Conservation (phyloP, 1,284 basidiomycete genomes). For the Macrocystidia cucumis region DNA sequence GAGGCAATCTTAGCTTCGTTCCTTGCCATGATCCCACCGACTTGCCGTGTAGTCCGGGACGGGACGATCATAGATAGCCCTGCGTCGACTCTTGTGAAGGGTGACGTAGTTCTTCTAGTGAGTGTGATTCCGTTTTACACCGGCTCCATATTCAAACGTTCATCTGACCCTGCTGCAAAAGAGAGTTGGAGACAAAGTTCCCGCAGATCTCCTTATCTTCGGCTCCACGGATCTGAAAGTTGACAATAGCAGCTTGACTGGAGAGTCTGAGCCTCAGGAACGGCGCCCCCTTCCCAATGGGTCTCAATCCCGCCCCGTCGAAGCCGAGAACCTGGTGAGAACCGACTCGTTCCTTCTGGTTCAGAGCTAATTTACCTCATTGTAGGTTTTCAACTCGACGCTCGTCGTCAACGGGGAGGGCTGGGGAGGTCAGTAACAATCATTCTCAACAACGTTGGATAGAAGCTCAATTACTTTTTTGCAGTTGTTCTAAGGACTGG, state of each 20-base stretch:
- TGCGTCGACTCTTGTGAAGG: constrained; percentile 59
- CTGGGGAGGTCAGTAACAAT: constrained; percentile 48
- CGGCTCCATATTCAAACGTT: not conserved
- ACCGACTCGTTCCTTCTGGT: not conserved
- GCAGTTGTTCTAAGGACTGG: constrained; percentile 61
- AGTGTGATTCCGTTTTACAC: constrained; percentile 14
- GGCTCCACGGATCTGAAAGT: constrained; percentile 55
- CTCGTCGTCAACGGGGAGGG: constrained; percentile 62
- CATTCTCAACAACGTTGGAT: not conserved
- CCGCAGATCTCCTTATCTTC: constrained; percentile 56
- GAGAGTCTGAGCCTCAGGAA: constrained; percentile 65
- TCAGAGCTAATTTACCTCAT: not conserved
- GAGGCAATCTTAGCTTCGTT: constrained; percentile 66
- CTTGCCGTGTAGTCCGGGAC: constrained; percentile 58
- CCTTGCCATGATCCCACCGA: constrained; percentile 64
- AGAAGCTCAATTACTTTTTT: constrained; percentile 1
- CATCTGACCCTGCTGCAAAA: constrained; percentile 31
- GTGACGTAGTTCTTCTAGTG: constrained; percentile 60
- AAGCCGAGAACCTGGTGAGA: constrained; percentile 56
- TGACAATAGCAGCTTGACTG: constrained; percentile 64
- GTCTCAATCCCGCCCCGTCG: constrained; percentile 39
- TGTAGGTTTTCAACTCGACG: constrained; percentile 59
- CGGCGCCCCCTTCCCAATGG: constrained; percentile 40
- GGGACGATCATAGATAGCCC: constrained; percentile 48
- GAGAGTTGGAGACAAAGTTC: constrained; percentile 66